Evolutionary conservation across 148 eudicot genomes (phyloP).

Genomic region (Vaccinium vitisidaea): DNA sequence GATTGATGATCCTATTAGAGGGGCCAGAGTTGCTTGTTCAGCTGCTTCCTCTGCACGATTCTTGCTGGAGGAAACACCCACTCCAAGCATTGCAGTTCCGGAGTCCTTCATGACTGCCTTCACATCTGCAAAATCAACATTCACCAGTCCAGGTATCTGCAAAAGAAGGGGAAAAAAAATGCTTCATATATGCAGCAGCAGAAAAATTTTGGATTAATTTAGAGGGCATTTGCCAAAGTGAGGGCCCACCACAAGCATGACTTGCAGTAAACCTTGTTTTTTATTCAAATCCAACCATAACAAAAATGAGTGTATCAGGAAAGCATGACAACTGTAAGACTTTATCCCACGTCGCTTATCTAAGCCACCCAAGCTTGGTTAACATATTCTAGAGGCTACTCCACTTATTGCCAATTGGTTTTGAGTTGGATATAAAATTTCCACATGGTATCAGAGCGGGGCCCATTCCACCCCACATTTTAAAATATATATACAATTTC

Average conservation of each 20-base stretch:
- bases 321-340: background rate
- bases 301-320: background rate
- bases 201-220: background rate
- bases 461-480: too few species aligned
- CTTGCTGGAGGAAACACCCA: slow-evolving; percentile 96
- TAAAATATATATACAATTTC: too few species aligned
- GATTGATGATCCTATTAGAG: slow-evolving; percentile 94
- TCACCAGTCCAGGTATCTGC: slow-evolving; percentile 97
- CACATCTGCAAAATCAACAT: slow-evolving; percentile 98
- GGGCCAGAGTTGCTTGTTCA: slow-evolving; percentile 97
- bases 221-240: slow-evolving; percentile 8
- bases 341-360: too few species aligned
- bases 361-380: too few species aligned
- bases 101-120: slow-evolving; percentile 98
- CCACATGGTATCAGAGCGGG: too few species aligned
- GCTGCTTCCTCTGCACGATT: slow-evolving; percentile 99
- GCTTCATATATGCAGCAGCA: background rate
- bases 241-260: background rate
- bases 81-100: slow-evolving; percentile 99
- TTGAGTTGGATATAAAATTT: too few species aligned
- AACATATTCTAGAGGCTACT: too few species aligned
- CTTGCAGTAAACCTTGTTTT: background rate
- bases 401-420: too few species aligned
- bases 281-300: slow-evolving; percentile 1
- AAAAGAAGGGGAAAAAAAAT: slow-evolving; percentile 17